phyloP scores from a whole-genome alignment of 2,329 filamentous ascomycete species.

The Clarireedia sp. region DNA sequence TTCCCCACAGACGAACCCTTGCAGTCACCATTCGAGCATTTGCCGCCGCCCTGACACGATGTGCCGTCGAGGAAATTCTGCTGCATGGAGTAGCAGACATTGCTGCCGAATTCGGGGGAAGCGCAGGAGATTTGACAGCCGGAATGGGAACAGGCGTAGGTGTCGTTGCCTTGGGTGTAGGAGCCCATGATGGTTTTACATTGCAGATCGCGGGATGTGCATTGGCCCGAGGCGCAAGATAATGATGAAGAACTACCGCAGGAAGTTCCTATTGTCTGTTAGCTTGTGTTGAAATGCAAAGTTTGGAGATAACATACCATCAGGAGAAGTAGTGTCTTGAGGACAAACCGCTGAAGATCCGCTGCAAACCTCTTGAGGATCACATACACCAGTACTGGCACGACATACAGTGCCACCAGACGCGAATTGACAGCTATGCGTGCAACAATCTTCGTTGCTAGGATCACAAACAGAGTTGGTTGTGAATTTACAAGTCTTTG shows the following conservation, averaged over 20 bases:
- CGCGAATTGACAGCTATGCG: slow-evolving; percentile 56
- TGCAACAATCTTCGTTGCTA: slow-evolving; percentile 77
- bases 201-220: slow-evolving; percentile 83
- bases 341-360: slow-evolving; percentile 70
- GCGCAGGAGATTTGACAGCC: slow-evolving; percentile 70
- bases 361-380: slow-evolving; percentile 75
- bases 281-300: slow-evolving; percentile 12
- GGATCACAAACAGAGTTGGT: slow-evolving; percentile 66
- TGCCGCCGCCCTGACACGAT: slow-evolving; percentile 69
- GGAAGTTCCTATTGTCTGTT: slow-evolving; percentile 34
- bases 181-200: slow-evolving; percentile 78
- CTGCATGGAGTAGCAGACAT: slow-evolving; percentile 65
- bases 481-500: slow-evolving; percentile 79
- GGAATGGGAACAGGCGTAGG: slow-evolving; percentile 65
- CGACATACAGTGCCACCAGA: slow-evolving; percentile 69
- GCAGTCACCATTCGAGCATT: slow-evolving; percentile 72
- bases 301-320: slow-evolving; percentile 42
- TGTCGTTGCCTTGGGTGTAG: slow-evolving; percentile 65
- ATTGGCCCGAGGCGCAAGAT: slow-evolving; percentile 83
- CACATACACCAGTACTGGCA: slow-evolving; percentile 69
- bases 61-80: slow-evolving; percentile 96
- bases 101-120: slow-evolving; percentile 57
- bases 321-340: slow-evolving; percentile 55
- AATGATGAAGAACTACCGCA: slow-evolving; percentile 58
- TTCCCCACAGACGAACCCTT: slow-evolving; percentile 59